These are phyloP conservation scores for Sporormia fimetaria DNA, from an alignment of 495 filamentous ascomycete species.

Conservation along the genomic window DNA sequence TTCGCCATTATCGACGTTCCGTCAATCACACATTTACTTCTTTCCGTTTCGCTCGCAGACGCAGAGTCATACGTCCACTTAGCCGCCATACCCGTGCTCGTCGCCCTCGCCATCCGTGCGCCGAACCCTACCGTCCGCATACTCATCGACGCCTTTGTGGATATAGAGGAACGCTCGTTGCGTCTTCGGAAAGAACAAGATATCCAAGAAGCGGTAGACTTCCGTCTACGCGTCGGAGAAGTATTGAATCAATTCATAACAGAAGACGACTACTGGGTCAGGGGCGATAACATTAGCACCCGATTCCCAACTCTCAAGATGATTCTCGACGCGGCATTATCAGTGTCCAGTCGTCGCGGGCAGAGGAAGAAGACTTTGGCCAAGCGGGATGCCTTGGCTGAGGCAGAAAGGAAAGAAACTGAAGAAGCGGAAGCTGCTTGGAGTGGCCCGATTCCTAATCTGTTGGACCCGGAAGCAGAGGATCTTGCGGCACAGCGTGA, in stretches of 20 bases:
- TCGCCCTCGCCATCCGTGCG: slow-evolving; percentile 10
- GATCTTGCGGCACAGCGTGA: slow-evolving; percentile 27
- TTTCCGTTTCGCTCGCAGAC: slow-evolving; percentile 27
- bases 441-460: slow-evolving; percentile 40
- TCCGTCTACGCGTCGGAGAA: slow-evolving; percentile 22
- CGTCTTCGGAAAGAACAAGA: slow-evolving; percentile 45
- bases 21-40: slow-evolving; percentile 22
- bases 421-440: slow-evolving; percentile 44
- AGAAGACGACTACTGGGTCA: slow-evolving; percentile 43
- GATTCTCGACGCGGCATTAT: slow-evolving; percentile 52
- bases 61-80: slow-evolving; percentile 34
- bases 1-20: slow-evolving; percentile 21
- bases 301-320: slow-evolving; percentile 23
- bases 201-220: slow-evolving; percentile 26
- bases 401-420: slow-evolving; percentile 36
- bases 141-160: slow-evolving; percentile 16
- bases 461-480: slow-evolving; percentile 33
- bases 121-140: slow-evolving; percentile 15
- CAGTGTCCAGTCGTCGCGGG: slow-evolving; percentile 53
- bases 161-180: slow-evolving; percentile 15
- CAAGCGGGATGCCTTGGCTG: slow-evolving; percentile 39
- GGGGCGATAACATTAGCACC: slow-evolving; percentile 27
- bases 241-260: slow-evolving; percentile 12
- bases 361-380: slow-evolving; percentile 45
- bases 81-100: slow-evolving; percentile 19